These are phyloP conservation scores for Dothistroma septosporum DNA, from an alignment of 2,329 filamentous ascomycete genomes.

Conservation along the genomic window DNA sequence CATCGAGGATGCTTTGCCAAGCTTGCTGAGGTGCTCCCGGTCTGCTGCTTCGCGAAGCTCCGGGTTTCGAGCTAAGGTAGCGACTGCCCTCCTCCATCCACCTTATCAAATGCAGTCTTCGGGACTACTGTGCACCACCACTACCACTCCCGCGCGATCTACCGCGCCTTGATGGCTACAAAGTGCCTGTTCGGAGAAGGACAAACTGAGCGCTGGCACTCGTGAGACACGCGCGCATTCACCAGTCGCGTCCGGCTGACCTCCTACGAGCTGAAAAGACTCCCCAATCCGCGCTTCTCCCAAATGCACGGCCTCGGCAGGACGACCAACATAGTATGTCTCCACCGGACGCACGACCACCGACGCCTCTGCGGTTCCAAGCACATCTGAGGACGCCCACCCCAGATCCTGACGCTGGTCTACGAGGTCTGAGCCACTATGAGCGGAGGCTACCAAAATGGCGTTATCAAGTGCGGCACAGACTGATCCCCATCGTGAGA, in stretches of 20 bases:
- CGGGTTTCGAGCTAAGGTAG: not conserved
- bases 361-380: slow-evolving; percentile 20
- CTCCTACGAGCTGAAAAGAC: not conserved
- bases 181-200: not conserved
- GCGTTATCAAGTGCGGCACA: slow-evolving; percentile 81
- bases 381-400: slow-evolving; percentile 30
- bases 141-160: not conserved
- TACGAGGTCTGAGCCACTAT: slow-evolving; percentile 67
- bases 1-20: not conserved
- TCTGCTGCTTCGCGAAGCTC: not conserved
- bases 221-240: not conserved
- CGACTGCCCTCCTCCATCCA: not conserved
- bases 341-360: slow-evolving; percentile 8
- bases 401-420: slow-evolving; percentile 61
- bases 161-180: not conserved
- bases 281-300: not conserved
- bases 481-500: slow-evolving; percentile 77
- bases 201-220: not conserved
- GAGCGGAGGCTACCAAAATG: slow-evolving; percentile 71
- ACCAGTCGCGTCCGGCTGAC: not conserved
- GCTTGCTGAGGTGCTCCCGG: no score
- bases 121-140: not conserved
- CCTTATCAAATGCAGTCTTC: not conserved
- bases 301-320: slow-evolving; percentile 20
- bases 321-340: slow-evolving; percentile 18